Evolutionary conservation across 2,329 filamentous ascomycete species (phyloP), one percentile per base, ranked within the genome.

Genomic region (Leptosphaerulina australis): DNA sequence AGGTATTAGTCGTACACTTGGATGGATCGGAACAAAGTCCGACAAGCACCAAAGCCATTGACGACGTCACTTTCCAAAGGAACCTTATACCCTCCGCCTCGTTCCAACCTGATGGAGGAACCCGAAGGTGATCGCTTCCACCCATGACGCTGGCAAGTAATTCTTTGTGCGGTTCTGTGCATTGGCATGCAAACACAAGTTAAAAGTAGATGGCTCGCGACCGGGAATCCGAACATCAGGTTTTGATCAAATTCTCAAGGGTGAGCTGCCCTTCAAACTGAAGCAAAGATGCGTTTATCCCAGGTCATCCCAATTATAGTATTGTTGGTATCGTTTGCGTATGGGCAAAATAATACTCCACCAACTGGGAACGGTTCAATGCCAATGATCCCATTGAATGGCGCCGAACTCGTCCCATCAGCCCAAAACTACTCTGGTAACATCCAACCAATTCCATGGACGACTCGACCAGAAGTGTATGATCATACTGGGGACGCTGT

Each of bases 381-480:
- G 34, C 28, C 39, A 1, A 39, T 40, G 40, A 43, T 47, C 21
- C 49, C 49, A 3, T 40, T 31, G 24, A 47, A 52, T 22, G 49
- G 49, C 36, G 36, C 49, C 9, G 35, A 36, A 8, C 49, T 52
- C 20, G 43, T 52, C n/a, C 21, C 40, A 11, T 22, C 41, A 29
- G 40, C 39, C 9, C 34, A 44, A 18, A 54, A 54, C 18, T 54
- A 50, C 33, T 50, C 51, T 9, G 47, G 47, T 3, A 55, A 51
- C 20, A 48, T 55, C 11, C 35, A 40, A n/a, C 29, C 52, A 5
- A 55, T 51, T 12, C 38, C 43, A 1, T 55, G 48, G 47, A 43
- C 31, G 2, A 55, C 52, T 1, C 52, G 44, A 3, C 52, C 52
- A 5, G 52, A 55, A 34, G 52, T 55, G 2, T 55, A 55, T 36